Conservation (phyloP, 495 filamentous ascomycete genomes). For the Aspergillus diversus region DNA sequence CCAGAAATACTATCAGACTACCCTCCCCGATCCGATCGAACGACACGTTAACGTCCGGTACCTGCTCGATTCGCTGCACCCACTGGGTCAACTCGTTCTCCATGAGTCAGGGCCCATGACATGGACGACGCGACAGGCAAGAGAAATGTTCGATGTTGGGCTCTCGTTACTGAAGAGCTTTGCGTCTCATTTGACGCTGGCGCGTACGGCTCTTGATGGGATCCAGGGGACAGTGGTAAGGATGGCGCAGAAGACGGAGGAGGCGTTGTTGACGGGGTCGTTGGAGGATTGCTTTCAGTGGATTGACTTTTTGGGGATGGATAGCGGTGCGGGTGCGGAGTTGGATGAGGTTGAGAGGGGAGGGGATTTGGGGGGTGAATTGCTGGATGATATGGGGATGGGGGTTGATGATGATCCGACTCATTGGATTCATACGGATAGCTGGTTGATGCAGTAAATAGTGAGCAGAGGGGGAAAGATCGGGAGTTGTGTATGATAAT, state of each 20-base stretch:
- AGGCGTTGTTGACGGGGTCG: not conserved
- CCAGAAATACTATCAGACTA: no score
- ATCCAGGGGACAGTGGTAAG: not conserved
- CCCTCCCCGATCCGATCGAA: no score
- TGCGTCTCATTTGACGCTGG: not conserved
- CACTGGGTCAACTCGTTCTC: not conserved
- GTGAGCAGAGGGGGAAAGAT: no score
- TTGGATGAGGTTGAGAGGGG: no score
- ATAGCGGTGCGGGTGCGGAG: no score
- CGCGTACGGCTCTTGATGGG: not conserved
- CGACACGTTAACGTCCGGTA: no score
- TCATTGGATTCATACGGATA: no score
- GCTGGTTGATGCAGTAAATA: no score
- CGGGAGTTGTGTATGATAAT: no score
- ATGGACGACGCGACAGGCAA: not conserved
- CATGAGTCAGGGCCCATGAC: not conserved
- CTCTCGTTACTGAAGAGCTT: not conserved
- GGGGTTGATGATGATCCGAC: no score
- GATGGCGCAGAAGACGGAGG: not conserved
- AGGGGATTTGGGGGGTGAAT: no score
- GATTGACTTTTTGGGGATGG: not conserved
- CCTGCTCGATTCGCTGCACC: not conserved
- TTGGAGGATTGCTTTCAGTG: not conserved
- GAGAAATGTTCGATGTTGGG: not conserved
- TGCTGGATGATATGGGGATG: no score